Percentiles rank a stretch among this genome's conserved stretches.
These are phyloP conservation scores for Kodamaea neixiangensis DNA, from an alignment of 805 yeast genomes.

Conservation along the genomic window DNA sequence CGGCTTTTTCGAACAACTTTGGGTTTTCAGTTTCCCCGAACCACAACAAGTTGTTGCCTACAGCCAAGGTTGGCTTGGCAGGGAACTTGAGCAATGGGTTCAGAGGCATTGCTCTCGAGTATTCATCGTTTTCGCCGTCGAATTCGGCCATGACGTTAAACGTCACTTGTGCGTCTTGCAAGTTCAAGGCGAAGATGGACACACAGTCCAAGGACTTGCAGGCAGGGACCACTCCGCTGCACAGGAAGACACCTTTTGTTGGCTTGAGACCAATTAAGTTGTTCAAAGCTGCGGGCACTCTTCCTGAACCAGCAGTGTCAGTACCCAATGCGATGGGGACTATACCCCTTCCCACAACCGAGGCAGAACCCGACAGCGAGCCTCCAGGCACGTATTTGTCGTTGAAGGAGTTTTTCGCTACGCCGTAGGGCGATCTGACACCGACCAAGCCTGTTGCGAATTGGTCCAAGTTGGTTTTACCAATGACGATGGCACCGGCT, in stretches of 20 bases:
- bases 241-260: slow-evolving; percentile 82
- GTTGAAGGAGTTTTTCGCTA: slow-evolving; percentile 78
- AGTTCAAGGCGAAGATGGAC: slow-evolving; percentile 75
- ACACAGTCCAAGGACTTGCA: slow-evolving; percentile 94
- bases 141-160: slow-evolving; percentile 71
- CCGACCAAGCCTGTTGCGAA: slow-evolving; percentile 98
- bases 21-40: slow-evolving; percentile 81
- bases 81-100: slow-evolving; percentile 64
- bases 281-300: slow-evolving; percentile 95
- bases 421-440: slow-evolving; percentile 91
- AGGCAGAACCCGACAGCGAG: slow-evolving; percentile 94
- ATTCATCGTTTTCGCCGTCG: slow-evolving; percentile 72
- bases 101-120: slow-evolving; percentile 72
- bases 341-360: slow-evolving; percentile 83
- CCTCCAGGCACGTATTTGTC: slow-evolving; percentile 88
- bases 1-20: slow-evolving; percentile 60
- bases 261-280: slow-evolving; percentile 93
- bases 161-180: slow-evolving; percentile 80
- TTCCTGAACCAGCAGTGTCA: slow-evolving; percentile 97
- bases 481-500: slow-evolving; percentile 92
- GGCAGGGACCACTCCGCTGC: slow-evolving; percentile 95
- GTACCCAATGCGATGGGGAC: slow-evolving; percentile 92
- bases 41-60: slow-evolving; percentile 76
- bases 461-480: slow-evolving; percentile 94
- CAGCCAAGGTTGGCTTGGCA: slow-evolving; percentile 64